Evolutionary conservation across 2,329 filamentous ascomycete genomes (phyloP).

Genomic region (Ophiosphaerella herpotricha): DNA sequence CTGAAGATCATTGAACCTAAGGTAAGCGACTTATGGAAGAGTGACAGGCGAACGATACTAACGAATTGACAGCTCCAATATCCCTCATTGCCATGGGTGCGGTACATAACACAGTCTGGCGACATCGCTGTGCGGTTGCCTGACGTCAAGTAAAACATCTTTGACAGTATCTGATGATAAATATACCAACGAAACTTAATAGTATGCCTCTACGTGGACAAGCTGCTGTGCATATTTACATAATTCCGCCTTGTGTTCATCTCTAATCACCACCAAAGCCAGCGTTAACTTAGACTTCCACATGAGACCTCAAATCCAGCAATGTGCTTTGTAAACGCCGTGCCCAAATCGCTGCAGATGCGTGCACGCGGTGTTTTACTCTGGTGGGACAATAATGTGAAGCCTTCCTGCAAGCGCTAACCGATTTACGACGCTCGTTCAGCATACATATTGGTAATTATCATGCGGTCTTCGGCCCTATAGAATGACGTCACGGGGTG

Average conservation of each 20-base stretch:
- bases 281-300: no score
- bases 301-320: no score
- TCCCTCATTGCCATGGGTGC: constrained; percentile 93
- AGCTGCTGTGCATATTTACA: no score
- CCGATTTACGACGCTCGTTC: no score
- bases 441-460: no score
- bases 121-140: constrained; percentile 94
- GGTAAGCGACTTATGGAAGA: constrained; percentile 58
- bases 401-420: no score
- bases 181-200: constrained; percentile 1
- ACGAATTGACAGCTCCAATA: constrained; percentile 80
- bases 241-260: background rate
- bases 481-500: no score
- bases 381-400: no score
- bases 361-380: no score
- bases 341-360: no score
- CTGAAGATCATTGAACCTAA: constrained; percentile 99
- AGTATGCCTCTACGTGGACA: background rate
- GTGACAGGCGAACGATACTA: background rate
- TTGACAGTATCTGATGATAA: background rate
- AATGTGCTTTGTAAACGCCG: no score
- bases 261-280: background rate
- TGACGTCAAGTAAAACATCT: constrained; percentile 69
- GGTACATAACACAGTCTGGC: constrained; percentile 97
- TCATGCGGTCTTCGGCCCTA: no score